A percentile compares a stretch with the other conserved stretches of the same genome.
phyloP scores from a whole-genome alignment of 2,329 filamentous ascomycete genomes.

The Emergomyces pasteurianus region DNA sequence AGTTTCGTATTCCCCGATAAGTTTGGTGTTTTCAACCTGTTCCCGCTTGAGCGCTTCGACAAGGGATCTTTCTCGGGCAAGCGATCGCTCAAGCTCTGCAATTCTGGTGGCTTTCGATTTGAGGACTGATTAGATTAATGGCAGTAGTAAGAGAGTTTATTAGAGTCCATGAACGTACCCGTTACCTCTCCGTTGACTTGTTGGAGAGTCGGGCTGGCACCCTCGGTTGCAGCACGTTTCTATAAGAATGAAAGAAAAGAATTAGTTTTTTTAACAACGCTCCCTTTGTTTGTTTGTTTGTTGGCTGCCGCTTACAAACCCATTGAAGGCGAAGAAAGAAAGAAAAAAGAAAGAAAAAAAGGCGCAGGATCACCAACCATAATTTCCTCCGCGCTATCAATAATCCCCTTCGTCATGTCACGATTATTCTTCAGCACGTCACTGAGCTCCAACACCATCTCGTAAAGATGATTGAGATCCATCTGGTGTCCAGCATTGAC shows the following conservation, averaged over 20 bases:
- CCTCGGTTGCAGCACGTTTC: constrained; percentile 33
- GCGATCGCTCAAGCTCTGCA: constrained; percentile 36
- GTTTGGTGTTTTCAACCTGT: constrained; percentile 35
- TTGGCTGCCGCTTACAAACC: not conserved
- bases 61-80: constrained; percentile 33
- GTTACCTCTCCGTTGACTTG: constrained; percentile 34
- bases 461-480: constrained; percentile 39
- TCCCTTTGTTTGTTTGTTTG: not conserved
- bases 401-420: constrained; percentile 38
- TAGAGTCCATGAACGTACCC: constrained; percentile 19
- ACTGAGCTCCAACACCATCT: constrained; percentile 39
- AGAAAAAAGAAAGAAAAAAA: not conserved
- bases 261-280: not conserved
- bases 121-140: not conserved
- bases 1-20: constrained; percentile 38
- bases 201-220: constrained; percentile 27
- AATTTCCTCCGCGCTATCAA: constrained; percentile 38
- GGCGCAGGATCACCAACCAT: constrained; percentile 24
- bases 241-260: constrained; percentile 14
- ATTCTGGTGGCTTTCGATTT: constrained; percentile 32
- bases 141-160: not conserved
- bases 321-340: not conserved
- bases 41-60: constrained; percentile 34
- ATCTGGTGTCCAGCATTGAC: constrained; percentile 41
- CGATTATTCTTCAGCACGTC: constrained; percentile 39